phyloP scores from a whole-genome alignment of 768 basidiomycete genomes.

The Tylopilus vinaceipallidus region DNA sequence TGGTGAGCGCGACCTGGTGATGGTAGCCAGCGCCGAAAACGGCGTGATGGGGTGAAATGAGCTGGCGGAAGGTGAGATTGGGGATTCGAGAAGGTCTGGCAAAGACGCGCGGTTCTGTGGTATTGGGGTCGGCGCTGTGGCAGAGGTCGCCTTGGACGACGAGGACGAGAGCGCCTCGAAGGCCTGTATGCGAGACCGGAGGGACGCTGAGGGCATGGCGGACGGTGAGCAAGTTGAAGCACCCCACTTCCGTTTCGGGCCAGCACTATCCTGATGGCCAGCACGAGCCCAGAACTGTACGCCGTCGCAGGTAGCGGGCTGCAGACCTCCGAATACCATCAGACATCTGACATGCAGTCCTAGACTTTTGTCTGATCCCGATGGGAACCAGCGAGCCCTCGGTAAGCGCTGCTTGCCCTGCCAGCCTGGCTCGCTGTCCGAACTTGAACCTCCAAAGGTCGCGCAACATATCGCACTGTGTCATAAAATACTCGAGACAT shows the following conservation, averaged over 20 bases:
- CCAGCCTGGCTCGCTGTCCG: constrained; percentile 4
- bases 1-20: constrained; percentile 37
- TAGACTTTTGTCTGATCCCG: constrained; percentile 88
- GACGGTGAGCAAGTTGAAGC: too few species aligned
- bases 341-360: neutral
- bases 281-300: constrained; percentile 50
- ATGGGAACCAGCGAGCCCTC: constrained; percentile 77
- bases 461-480: constrained; percentile 81
- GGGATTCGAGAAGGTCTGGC: constrained; percentile 44
- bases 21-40: constrained; percentile 27
- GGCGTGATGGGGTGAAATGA: constrained; percentile 43
- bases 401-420: constrained; percentile 38
- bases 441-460: constrained; percentile 40
- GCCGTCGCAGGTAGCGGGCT: constrained; percentile 70
- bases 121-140: neutral
- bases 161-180: constrained; percentile 55
- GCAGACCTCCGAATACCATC: neutral
- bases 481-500: constrained; percentile 76
- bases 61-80: constrained; percentile 47
- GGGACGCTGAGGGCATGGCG: constrained; percentile 42
- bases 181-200: constrained; percentile 60
- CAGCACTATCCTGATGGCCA: constrained; percentile 1
- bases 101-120: constrained; percentile 2
- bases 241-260: too few species aligned
- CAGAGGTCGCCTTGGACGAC: constrained; percentile 21